Base-by-base conservation (phyloP, 495 filamentous ascomycete genomes). In the Neurospora pannonica region DNA sequence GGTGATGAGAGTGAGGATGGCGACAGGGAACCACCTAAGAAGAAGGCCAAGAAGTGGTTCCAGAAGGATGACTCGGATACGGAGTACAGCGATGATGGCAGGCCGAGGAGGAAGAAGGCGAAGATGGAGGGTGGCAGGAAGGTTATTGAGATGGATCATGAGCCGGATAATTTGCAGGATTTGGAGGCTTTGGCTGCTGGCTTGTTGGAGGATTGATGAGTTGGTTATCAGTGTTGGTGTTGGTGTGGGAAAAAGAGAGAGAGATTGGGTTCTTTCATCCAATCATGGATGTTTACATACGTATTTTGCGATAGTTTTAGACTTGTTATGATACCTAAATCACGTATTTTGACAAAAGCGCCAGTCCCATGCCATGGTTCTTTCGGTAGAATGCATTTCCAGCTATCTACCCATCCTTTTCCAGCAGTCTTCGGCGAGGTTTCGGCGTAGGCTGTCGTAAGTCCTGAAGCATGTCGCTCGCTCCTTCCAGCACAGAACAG, bases 151-250 rank as follows among this genome's bases (percentile, higher is more conserved):
- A 85, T 87, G 74, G 85, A 85, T 34, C 83, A 89, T 48, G 89
- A 92, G 82, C 93, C 93, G 72, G 90, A 95, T 82, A 97, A 92
- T 34, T 82, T 97, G 84, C 93, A 95, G 78, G 94, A 97, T 86
- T 84, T 97, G 81, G 95, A 98, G 83, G 90, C 91, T 72, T 78
- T 97, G 87, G 95, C 95, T 76, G 89, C 91, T 76, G 94, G 93
- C 2, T 83, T 98, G 79, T 85, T 98, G 78, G 91, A 88, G 71
- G 86, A 84, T 71, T 86, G 67, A 74, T 67, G 28, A 67, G 13
- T 31, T 31, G 54, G 13, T 67, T 67, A 60, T 60, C 21, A 28
- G 5, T 31, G 11, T 28, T 60, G 10, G 48, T 54, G 21, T 10
- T 54, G 46, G 2, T 24, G 42, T 46, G 42, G 42, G 42, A 10